These are phyloP conservation scores for Cytidiella melzeri DNA, from an alignment of 768 basidiomycete species.

Conservation along the genomic window DNA sequence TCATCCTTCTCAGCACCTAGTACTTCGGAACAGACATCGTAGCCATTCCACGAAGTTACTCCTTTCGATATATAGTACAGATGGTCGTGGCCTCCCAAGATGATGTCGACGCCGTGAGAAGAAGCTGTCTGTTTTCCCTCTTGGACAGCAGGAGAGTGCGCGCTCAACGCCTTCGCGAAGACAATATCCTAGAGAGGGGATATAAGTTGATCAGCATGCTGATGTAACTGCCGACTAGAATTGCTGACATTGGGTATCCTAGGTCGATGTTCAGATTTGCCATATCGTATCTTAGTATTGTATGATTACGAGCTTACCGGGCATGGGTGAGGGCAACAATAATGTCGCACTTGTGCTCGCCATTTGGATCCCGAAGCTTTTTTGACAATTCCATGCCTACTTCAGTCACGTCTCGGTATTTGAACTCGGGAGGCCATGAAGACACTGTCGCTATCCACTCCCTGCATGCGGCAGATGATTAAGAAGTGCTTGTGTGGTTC, in stretches of 20 bases:
- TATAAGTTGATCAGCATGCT: background rate
- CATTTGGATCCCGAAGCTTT: slow-evolving; percentile 63
- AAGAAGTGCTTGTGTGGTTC: too few relatives aligned
- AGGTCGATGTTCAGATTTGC: background rate
- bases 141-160: slow-evolving; percentile 52
- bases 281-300: slow-evolving; percentile 16
- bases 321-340: slow-evolving; percentile 85
- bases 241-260: slow-evolving; percentile 29
- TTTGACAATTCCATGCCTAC: slow-evolving; percentile 69
- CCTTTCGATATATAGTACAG: slow-evolving; percentile 70
- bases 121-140: slow-evolving; percentile 33
- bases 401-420: slow-evolving; percentile 69
- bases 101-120: slow-evolving; percentile 73
- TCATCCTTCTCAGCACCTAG: slow-evolving; percentile 69
- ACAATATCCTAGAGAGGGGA: slow-evolving; percentile 49
- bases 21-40: slow-evolving; percentile 42
- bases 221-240: background rate
- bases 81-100: slow-evolving; percentile 90
- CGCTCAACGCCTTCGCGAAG: slow-evolving; percentile 61
- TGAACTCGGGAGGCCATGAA: slow-evolving; percentile 79
- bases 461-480: slow-evolving; percentile 32
- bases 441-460: slow-evolving; percentile 88
- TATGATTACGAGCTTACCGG: too few relatives aligned
- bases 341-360: slow-evolving; percentile 68
- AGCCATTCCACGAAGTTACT: slow-evolving; percentile 58